Evolutionary conservation across 768 basidiomycete genomes (phyloP), one percentile per base, ranked within the genome.

Genomic region (Rhizopogon vulgaris): DNA sequence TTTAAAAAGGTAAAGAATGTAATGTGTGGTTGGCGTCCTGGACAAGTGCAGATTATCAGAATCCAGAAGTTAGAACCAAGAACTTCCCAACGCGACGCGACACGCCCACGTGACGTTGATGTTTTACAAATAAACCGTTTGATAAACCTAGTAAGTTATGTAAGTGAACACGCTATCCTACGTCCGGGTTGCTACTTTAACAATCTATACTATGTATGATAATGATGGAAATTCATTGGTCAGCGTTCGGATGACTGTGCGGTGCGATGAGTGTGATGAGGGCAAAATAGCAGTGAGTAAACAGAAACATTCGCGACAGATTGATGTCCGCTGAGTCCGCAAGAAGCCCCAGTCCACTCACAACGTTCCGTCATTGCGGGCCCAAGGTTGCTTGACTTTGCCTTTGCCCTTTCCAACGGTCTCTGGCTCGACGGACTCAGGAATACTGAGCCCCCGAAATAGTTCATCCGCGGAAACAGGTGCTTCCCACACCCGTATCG

Each of bases 401-500:
- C 82, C 84, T 62, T 86, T 85, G 30, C 80, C 83, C 56, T 82
- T 85, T 58, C 80, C 79, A 60, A 71, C 71, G 14, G 68, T 56
- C 12, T 67, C 58, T 4, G 34, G 49, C 22, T 62, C 57, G 22
- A 3, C 22, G n/a, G 34, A 46, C 48, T 53, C 22, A 56, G 41
- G 48, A 60, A 62, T 57, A 58, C 49, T 56, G 49, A 46, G 58
- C 48, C 46, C 53, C 51, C 43, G 51, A 42, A 47, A 60, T 42
- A 50, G 22, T 59, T 58, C 40, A 30, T 27, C 38, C 56, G 58
- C 17, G 64, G 67, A n/a, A 60, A 51, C 32, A 52, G 39, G 60
- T 51, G 58, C 60, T 69, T 91, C 88, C 93, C 93, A 95, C 75
- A 95, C 86, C 54, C 93, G 83, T 60, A 99, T 83, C 15, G 87